Base-by-base conservation (phyloP, 2,329 filamentous ascomycete species). In the Beauveria rudraprayagi region DNA sequence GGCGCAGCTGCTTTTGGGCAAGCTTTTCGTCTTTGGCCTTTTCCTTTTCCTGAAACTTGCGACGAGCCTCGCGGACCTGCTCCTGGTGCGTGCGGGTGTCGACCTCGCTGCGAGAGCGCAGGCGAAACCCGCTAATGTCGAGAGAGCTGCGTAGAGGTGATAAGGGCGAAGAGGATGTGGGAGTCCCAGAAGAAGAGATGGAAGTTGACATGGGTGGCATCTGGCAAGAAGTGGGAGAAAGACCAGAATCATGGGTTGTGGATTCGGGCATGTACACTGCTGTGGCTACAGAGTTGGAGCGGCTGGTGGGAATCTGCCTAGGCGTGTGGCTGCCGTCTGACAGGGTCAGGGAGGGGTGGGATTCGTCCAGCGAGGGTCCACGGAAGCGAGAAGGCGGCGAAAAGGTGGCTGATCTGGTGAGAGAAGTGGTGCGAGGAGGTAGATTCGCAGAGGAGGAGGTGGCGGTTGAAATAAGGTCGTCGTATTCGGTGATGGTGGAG, bases 41-140 rank as follows among this genome's bases (percentile, higher is more conserved):
- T 70, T 88, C 83, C 68, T 82, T 83, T 68, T 84, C 81, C 68
- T 85, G 79, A 64, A 87, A 87, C 67, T 83, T 84, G 66, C 82
- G 82, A 58, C 85, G 83, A 4, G 83, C 84, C 67, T 82, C 80
- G 50, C 82, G 79, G 40, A 88, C 81, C 47, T 83, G 81, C 63
- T 85, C 83, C 56, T 79, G 75, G 30, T 82, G 81, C 1, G 77
- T 76, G 14, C 74, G 77, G 6, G 80, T 78, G 67, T 85, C 82
- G 17, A 85, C 73, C 64, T 87, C 84, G 46, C 83, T 85, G 63
- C 82, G 81, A 54, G 81, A 82, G 64, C 85, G 83, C 5, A 86
- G 72, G 56, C 84, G 83, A 65, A 86, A 86, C 26, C 78, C 78
- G 62, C 76, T 70, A 69, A 76, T 74, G 58, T 88, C 85, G 53